Conservation (phyloP, 139 green algal genomes). For the Mesotaenium endlicherianum region DNA sequence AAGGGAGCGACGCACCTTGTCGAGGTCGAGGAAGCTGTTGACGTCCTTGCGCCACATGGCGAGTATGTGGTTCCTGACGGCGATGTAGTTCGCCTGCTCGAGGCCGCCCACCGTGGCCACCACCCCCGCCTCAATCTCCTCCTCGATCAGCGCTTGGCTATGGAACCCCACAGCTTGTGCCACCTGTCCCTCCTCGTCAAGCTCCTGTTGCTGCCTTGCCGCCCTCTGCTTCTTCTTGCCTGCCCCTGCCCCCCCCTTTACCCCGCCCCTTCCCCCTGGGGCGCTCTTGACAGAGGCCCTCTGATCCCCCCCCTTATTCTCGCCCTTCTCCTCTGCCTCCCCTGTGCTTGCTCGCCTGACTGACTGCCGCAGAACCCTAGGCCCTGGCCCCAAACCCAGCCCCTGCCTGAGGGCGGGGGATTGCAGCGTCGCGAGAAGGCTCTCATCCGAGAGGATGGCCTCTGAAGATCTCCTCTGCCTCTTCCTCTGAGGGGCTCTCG, state of each 20-base stretch:
- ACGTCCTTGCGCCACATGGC: conserved; percentile 25
- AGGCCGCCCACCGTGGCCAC: conserved; percentile 4
- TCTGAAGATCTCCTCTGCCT: too few relatives aligned
- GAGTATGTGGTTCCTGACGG: conserved; percentile 36
- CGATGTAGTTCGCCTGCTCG: conserved; percentile 26
- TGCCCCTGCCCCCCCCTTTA: neutral
- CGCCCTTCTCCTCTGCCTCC: neutral
- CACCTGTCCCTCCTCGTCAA: conserved; percentile 9
- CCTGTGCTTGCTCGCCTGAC: too few relatives aligned
- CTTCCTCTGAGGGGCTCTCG: too few relatives aligned
- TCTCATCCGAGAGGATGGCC: too few relatives aligned
- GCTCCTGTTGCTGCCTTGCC: conserved; percentile 12
- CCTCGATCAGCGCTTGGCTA: conserved; percentile 17
- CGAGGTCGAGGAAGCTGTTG: conserved; percentile 5
- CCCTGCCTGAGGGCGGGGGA: too few relatives aligned
- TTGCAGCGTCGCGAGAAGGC: too few relatives aligned
- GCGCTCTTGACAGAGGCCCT: neutral
- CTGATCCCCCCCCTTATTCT: neutral
- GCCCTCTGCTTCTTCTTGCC: conserved; percentile 11
- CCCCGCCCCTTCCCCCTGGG: neutral
- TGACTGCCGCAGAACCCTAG: too few relatives aligned
- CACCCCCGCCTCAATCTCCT: conserved; percentile 44
- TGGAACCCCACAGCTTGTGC: conserved; percentile 28
- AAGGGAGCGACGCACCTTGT: conserved; percentile 10
- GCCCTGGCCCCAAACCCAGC: too few relatives aligned